Evolutionary conservation across 345 rosid species (phyloP).

Genomic region (Citrus trifoliata): DNA sequence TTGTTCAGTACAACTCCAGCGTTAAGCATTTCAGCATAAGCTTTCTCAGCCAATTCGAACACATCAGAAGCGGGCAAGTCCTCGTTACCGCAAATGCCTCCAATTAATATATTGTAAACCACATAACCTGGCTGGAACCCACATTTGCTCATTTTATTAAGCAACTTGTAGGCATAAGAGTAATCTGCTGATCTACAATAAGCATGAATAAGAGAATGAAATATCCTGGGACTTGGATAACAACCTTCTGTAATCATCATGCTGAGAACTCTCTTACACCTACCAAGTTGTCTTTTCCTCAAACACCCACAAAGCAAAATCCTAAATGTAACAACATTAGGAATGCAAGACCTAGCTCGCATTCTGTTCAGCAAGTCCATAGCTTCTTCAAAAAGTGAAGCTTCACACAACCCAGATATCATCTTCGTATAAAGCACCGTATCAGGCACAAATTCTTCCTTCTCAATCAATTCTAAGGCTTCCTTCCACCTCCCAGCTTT

Average conservation of each 20-base stretch:
- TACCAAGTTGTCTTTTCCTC: constrained; percentile 71
- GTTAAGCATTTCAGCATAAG: constrained; percentile 75
- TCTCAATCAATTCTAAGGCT: constrained; percentile 64
- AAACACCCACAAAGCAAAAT: constrained; percentile 85
- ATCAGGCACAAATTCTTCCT: constrained; percentile 66
- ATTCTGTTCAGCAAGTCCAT: constrained; percentile 81
- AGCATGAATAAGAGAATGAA: constrained; percentile 81
- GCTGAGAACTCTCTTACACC: constrained; percentile 87
- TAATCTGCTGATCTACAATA: constrained; percentile 72
- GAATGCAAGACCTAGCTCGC: constrained; percentile 79
- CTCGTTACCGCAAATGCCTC: constrained; percentile 71
- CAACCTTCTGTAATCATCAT: constrained; percentile 97
- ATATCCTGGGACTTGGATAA: constrained; percentile 78
- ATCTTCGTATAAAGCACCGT: constrained; percentile 74
- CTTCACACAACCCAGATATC: constrained; percentile 93
- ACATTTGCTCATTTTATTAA: constrained; percentile 65
- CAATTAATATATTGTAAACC: constrained; percentile 87
- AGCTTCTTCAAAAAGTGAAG: constrained; percentile 94
- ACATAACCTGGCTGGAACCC: constrained; percentile 82
- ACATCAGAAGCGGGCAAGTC: constrained; percentile 51
- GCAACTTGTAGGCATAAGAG: constrained; percentile 78
- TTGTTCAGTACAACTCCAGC: constrained; percentile 72
- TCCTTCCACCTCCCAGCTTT: constrained; percentile 80
- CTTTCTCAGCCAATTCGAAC: constrained; percentile 74
- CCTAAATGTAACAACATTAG: constrained; percentile 82